These are phyloP conservation scores for Boletus coccyginus DNA, from an alignment of 768 basidiomycete genomes.

Conservation along the genomic window DNA sequence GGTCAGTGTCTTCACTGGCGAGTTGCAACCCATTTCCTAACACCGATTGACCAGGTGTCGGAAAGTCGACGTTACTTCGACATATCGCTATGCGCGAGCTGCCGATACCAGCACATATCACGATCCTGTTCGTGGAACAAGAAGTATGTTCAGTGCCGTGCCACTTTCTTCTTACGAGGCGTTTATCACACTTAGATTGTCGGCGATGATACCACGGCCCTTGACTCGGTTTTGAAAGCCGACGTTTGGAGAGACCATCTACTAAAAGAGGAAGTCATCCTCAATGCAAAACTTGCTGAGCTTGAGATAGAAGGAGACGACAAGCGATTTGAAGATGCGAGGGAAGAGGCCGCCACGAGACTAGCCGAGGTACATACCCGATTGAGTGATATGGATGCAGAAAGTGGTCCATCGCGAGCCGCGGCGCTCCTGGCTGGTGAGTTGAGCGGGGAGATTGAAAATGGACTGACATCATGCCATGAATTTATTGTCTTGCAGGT, in stretches of 20 bases:
- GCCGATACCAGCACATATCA: constrained; percentile 90
- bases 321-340: constrained; percentile 76
- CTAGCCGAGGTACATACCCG: constrained; percentile 87
- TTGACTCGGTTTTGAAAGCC: constrained; percentile 97
- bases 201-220: constrained; percentile 89
- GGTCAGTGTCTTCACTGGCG: constrained; percentile 36
- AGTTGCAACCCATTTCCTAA: neutral
- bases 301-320: constrained; percentile 77
- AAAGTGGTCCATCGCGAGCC: constrained; percentile 93
- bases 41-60: constrained; percentile 57
- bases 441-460: neutral
- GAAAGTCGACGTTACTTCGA: constrained; percentile 93
- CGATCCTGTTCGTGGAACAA: constrained; percentile 97
- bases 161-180: neutral
- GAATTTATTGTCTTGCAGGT: constrained; percentile 42
- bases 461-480: neutral
- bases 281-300: constrained; percentile 70
- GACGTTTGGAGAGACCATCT: constrained; percentile 98
- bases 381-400: constrained; percentile 97
- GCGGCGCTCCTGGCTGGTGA: constrained; percentile 83
- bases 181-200: constrained; percentile 53
- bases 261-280: constrained; percentile 73
- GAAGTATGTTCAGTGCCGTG: constrained; percentile 52
- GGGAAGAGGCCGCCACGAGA: constrained; percentile 79
- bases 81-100: constrained; percentile 96